Evolutionary conservation across 164 flowering plant species (phyloP), one percentile per base, ranked within the genome.

Genomic region (Stephania yunnanensis): DNA sequence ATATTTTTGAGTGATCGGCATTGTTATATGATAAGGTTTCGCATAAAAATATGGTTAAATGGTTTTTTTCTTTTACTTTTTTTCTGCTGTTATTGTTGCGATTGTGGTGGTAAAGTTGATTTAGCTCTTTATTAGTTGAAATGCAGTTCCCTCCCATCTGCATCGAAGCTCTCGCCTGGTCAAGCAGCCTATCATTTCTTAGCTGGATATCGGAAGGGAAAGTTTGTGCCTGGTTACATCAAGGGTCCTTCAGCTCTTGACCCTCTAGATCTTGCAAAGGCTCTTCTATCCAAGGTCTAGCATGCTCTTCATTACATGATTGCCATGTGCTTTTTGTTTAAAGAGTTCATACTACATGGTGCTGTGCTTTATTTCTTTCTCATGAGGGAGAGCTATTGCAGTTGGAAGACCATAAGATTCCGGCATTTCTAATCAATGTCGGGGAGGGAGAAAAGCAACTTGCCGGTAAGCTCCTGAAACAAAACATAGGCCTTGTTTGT

Each of bases 131-230:
- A 46, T 46, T 46, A 36, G 58, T 71, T 22, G 46, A 48, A 64
- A 22, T 79, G 78, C 87, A 88, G 91, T 75, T 83, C 87, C 29
- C 75, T 88, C 65, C 89, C 91, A 58, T 71, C 85, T 13, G 58
- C 79, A 31, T 82, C 89, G 50, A 86, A 84, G 78, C 87, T 88
- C 70, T 83, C 86, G 31, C 84, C 88, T 61, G 88, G 87, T 22
- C 91, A 88, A 71, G 89, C 89, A 74, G 91, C 89, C 9, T 88
- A 86, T 79, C 91, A 88, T 76, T 88, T 85, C 78, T 70, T 88
- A 63, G 86, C 87, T 10, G 89, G 91, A 12, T 83, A 86, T 77
- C 88, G 83, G 76, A 81, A 84, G 80, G 91, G 88, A 31, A 85
- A 82, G 7, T 88, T 86, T 71, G 77, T 83, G 30, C 91, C 91